Percentiles rank a stretch among this genome's conserved stretches.
These are phyloP conservation scores for Saccharomyces hybrid DNA, from an alignment of 1,139 yeast genomes.

Conservation along the genomic window DNA sequence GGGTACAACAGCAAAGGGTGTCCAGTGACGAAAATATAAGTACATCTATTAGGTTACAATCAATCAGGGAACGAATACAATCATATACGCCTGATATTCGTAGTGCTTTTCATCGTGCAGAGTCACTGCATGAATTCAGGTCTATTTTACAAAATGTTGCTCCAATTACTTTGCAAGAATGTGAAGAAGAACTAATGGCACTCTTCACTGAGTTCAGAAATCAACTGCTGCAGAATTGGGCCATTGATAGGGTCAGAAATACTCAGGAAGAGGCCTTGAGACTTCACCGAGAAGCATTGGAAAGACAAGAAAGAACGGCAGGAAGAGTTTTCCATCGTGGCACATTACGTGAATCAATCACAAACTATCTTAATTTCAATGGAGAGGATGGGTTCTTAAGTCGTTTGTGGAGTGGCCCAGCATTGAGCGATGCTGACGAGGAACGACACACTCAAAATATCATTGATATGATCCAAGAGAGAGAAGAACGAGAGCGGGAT, in stretches of 20 bases:
- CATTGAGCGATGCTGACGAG: conserved; percentile 13
- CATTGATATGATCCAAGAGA: conserved; percentile 30
- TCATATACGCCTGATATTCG: conserved; percentile 17
- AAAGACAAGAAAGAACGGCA: conserved; percentile 4
- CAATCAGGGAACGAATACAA: conserved; percentile 12
- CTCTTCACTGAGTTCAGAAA: conserved; percentile 21
- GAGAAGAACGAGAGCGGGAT: conserved; percentile 34
- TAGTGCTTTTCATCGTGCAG: conserved; percentile 22
- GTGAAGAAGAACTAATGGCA: conserved; percentile 16
- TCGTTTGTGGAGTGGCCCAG: conserved; percentile 1
- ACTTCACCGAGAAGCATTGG: conserved; percentile 3
- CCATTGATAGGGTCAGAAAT: conserved; percentile 10
- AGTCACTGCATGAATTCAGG: conserved; percentile 19
- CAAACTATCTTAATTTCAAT: conserved; percentile 3
- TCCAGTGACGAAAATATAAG: neutral
- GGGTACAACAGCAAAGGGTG: conserved; percentile 2
- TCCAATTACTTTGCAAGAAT: conserved; percentile 16
- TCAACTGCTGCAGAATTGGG: conserved; percentile 17
- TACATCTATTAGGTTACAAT: conserved; percentile 8
- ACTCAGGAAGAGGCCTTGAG: conserved; percentile 2
- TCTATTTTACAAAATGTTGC: conserved; percentile 16
- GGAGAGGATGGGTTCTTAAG: conserved; percentile 2
- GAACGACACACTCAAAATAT: conserved; percentile 32
- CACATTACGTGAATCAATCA: neutral
- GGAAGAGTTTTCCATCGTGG: neutral